phyloP scores from a whole-genome alignment of 305 asterid genomes.

The Stenogyne calaminthoides region DNA sequence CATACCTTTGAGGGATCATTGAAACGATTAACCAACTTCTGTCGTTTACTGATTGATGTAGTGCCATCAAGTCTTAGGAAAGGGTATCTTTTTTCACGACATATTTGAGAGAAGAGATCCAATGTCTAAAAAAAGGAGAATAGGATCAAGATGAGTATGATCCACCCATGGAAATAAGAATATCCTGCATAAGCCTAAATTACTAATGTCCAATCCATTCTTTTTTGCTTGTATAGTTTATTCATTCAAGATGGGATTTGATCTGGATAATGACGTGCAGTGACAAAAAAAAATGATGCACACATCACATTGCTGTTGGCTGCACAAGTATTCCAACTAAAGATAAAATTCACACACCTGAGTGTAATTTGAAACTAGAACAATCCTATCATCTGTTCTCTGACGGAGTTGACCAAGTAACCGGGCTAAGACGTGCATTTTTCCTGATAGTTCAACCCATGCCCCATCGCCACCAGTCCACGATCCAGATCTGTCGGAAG shows the following conservation, averaged over 20 bases:
- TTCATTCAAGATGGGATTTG: constrained; percentile 5
- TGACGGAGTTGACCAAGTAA: constrained; percentile 89
- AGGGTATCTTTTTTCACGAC: constrained; percentile 98
- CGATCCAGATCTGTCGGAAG: constrained; percentile 76
- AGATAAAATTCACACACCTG: constrained; percentile 58
- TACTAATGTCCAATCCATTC: constrained; percentile 7
- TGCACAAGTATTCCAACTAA: constrained; percentile 17
- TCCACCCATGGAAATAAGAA: background rate
- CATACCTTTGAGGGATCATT: constrained; percentile 85
- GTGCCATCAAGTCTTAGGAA: constrained; percentile 92
- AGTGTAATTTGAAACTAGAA: constrained; percentile 95
- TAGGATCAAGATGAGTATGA: constrained; percentile 17
- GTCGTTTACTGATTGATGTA: constrained; percentile 94
- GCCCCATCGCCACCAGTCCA: constrained; percentile 98
- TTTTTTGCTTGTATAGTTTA: background rate
- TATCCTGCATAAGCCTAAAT: background rate
- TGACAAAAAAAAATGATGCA: background rate
- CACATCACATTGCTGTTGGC: background rate
- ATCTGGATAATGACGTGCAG: constrained; percentile 1
- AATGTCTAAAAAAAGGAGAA: constrained; percentile 61
- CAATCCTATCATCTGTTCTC: constrained; percentile 91
- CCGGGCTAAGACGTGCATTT: constrained; percentile 97
- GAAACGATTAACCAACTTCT: constrained; percentile 85
- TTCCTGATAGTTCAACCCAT: constrained; percentile 99
- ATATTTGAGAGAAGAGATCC: constrained; percentile 93